These are phyloP conservation scores for Penicillium sp. DNA, from an alignment of 2,329 filamentous ascomycete species.

Conservation along the genomic window DNA sequence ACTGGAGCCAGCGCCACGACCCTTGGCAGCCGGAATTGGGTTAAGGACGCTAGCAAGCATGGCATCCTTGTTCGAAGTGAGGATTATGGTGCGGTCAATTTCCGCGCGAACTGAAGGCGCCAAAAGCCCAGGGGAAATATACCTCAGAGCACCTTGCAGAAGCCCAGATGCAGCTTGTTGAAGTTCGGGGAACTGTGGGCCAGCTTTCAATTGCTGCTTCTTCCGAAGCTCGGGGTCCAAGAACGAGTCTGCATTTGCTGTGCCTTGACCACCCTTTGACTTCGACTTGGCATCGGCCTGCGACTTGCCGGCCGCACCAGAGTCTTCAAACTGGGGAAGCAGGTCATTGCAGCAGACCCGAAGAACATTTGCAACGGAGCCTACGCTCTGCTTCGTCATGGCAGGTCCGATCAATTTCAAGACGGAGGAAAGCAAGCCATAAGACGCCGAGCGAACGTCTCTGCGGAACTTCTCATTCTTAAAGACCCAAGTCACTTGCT, in stretches of 20 bases:
- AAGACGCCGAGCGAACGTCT: constrained; percentile 65
- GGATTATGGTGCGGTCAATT: constrained; percentile 80
- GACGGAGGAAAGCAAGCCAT: constrained; percentile 63
- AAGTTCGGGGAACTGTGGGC: constrained; percentile 50
- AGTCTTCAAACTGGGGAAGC: constrained; percentile 57
- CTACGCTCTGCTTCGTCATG: constrained; percentile 69
- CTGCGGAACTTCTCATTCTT: constrained; percentile 57
- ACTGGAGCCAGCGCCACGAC: constrained; percentile 68
- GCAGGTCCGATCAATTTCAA: constrained; percentile 69
- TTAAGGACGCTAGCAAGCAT: constrained; percentile 85
- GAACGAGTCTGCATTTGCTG: constrained; percentile 73
- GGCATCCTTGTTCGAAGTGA: constrained; percentile 70
- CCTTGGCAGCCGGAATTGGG: constrained; percentile 69
- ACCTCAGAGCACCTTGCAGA: constrained; percentile 66
- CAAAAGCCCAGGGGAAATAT: constrained; percentile 69
- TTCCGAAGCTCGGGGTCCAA: constrained; percentile 56
- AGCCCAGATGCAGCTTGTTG: constrained; percentile 64
- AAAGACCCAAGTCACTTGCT: constrained; percentile 76
- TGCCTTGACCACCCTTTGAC: constrained; percentile 43
- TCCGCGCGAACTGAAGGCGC: constrained; percentile 74
- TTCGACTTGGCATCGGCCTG: constrained; percentile 52
- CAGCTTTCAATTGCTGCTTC: constrained; percentile 27
- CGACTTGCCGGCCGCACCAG: constrained; percentile 26
- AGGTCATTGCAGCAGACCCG: constrained; percentile 77
- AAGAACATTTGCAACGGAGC: constrained; percentile 67